phyloP scores from a whole-genome alignment of 306 rosid species.

The Spatholobus suberectus region DNA sequence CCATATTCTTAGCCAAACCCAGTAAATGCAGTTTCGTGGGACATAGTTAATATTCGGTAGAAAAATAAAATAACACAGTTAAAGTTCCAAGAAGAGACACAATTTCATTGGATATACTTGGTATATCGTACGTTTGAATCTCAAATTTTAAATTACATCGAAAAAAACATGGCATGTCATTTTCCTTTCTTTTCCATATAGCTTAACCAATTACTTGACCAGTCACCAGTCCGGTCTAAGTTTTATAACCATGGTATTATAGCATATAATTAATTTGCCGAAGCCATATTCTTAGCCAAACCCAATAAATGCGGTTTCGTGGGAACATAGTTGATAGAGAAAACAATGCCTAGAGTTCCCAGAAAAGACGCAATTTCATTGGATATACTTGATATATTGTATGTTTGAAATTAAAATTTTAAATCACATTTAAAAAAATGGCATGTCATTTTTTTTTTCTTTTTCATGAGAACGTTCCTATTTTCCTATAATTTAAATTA shows the following conservation, averaged over 20 bases:
- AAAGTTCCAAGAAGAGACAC: neutral
- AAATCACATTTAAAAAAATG: neutral
- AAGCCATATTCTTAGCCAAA: no score
- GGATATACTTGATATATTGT: neutral
- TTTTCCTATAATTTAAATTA: slow-evolving; percentile 12
- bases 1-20: neutral
- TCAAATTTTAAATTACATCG: neutral
- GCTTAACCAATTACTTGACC: no score
- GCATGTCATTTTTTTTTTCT: neutral
- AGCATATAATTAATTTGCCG: no score
- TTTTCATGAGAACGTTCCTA: neutral
- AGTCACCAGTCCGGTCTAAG: no score
- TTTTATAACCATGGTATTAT: no score
- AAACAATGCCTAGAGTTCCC: neutral
- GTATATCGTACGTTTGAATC: neutral
- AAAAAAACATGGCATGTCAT: neutral
- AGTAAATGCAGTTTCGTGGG: neutral
- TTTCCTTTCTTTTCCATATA: neutral
- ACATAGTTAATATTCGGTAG: no score
- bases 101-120: neutral
- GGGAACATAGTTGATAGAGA: no score
- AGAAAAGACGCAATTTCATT: neutral
- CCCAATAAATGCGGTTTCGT: no score
- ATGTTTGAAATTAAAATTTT: neutral
- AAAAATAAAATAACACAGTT: no score